Percentiles rank a stretch among this genome's conserved stretches.
Conservation (phyloP, 2,329 filamentous ascomycete species). For the Fusarium oligoseptatum region DNA sequence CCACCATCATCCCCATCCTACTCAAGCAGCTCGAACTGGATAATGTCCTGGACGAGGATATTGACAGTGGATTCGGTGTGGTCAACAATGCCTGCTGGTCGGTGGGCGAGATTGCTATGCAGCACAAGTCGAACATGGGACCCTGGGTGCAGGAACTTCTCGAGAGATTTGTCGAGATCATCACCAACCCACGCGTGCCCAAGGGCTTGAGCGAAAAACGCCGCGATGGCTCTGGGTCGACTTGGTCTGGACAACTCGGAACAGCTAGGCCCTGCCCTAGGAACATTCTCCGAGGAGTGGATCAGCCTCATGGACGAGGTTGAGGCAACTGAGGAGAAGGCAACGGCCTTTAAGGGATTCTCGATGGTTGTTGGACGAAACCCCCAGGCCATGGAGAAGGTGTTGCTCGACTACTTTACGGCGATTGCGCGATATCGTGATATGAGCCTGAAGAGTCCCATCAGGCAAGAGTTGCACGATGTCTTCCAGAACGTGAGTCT, state of each 20-base stretch:
- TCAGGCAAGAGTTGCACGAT: slow-evolving; percentile 75
- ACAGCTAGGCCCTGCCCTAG: slow-evolving; percentile 81
- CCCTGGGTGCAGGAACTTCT: slow-evolving; percentile 84
- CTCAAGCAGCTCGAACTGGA: slow-evolving; percentile 90
- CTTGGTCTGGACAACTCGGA: slow-evolving; percentile 85
- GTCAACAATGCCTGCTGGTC: slow-evolving; percentile 99
- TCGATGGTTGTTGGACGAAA: slow-evolving; percentile 86
- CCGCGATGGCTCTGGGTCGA: slow-evolving; percentile 90
- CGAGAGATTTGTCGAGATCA: slow-evolving; percentile 82
- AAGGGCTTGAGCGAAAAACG: slow-evolving; percentile 91
- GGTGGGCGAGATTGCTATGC: slow-evolving; percentile 89
- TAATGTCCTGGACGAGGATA: slow-evolving; percentile 80
- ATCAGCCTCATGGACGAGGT: slow-evolving; percentile 85
- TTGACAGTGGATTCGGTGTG: slow-evolving; percentile 88
- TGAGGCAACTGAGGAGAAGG: slow-evolving; percentile 92
- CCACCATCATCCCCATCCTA: slow-evolving; percentile 82
- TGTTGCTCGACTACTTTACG: slow-evolving; percentile 83
- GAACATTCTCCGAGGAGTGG: slow-evolving; percentile 85
- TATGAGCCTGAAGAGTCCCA: slow-evolving; percentile 69
- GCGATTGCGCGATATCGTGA: slow-evolving; percentile 84
- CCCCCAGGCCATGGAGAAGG: slow-evolving; percentile 91
- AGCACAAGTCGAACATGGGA: slow-evolving; percentile 79
- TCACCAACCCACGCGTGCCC: slow-evolving; percentile 87
- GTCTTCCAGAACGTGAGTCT: slow-evolving; percentile 81
- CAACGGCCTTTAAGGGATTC: slow-evolving; percentile 92